Percentiles rank a stretch among this genome's conserved stretches.
Evolutionary conservation across 2,329 filamentous ascomycete species (phyloP).

Genomic region (Fusarium sp.): DNA sequence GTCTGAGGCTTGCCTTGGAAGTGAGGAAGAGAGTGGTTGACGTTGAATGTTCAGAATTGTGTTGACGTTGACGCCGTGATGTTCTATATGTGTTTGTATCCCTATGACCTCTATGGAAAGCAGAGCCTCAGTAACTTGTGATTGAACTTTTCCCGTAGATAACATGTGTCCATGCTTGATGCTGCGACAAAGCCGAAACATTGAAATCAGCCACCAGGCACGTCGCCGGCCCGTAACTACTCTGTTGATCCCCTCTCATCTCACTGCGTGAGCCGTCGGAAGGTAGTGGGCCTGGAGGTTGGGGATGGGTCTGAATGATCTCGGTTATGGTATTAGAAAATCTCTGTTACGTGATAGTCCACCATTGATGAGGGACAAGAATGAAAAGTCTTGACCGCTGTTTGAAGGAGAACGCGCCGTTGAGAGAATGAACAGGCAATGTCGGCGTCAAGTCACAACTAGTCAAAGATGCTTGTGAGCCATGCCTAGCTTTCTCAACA

Average conservation of each 20-base stretch:
- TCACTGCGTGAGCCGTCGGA: background rate
- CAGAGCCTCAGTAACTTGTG: background rate
- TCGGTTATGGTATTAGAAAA: background rate
- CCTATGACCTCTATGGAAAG: too few species aligned
- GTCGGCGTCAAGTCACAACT: background rate
- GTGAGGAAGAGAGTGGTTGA: conserved; percentile 58
- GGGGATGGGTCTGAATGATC: background rate
- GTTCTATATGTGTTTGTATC: too few species aligned
- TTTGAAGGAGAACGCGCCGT: background rate
- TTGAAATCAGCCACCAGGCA: background rate
- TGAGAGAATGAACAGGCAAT: background rate
- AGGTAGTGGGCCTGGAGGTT: background rate
- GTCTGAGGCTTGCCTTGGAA: conserved; percentile 54
- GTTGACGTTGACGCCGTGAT: too few species aligned
- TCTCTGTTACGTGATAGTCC: background rate
- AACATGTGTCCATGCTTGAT: too few species aligned
- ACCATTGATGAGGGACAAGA: background rate
- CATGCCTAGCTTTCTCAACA: background rate
- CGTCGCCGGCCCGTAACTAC: background rate
- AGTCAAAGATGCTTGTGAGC: background rate
- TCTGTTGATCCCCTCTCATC: background rate
- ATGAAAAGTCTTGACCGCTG: background rate
- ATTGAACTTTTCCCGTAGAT: background rate
- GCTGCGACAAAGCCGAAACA: background rate
- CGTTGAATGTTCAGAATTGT: too few species aligned